Evolutionary conservation across 345 rosid genomes (phyloP).

Genomic region (Balakata baccata): DNA sequence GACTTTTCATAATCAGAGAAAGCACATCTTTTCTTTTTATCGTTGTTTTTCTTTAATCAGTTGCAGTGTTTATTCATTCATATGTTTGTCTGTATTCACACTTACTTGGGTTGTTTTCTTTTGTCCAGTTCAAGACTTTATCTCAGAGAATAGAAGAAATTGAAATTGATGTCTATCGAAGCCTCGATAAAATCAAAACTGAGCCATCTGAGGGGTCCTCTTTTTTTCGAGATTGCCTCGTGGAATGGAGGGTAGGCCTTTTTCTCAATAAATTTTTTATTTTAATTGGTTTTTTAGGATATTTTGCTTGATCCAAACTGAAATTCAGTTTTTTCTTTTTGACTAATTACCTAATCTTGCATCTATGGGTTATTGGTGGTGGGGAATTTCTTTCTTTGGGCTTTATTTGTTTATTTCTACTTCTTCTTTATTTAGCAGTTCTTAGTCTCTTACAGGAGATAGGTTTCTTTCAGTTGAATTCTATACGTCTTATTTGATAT

Average conservation of each 20-base stretch:
- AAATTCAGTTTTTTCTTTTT: background rate
- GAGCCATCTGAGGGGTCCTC: constrained; percentile 81
- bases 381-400: background rate
- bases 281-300: background rate
- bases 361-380: background rate
- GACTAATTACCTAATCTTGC: background rate
- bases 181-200: constrained; percentile 57
- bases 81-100: background rate
- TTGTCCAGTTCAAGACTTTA: constrained; percentile 65
- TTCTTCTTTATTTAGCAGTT: background rate
- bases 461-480: background rate
- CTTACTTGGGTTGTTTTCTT: background rate
- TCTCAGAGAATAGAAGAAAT: constrained; percentile 67
- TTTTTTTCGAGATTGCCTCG: constrained; percentile 70
- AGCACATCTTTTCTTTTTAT: background rate
- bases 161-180: constrained; percentile 63
- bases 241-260: constrained; percentile 80
- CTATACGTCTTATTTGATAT: background rate
- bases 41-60: background rate
- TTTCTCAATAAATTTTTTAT: background rate
- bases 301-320: constrained; percentile 2
- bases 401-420: background rate
- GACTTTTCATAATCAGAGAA: background rate
- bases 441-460: background rate
- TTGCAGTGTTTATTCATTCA: background rate